Percentiles rank a stretch among this genome's conserved stretches.
Evolutionary conservation across 78 protist species (phyloP).

Genomic region (Trichosphaerium sp.): DNA sequence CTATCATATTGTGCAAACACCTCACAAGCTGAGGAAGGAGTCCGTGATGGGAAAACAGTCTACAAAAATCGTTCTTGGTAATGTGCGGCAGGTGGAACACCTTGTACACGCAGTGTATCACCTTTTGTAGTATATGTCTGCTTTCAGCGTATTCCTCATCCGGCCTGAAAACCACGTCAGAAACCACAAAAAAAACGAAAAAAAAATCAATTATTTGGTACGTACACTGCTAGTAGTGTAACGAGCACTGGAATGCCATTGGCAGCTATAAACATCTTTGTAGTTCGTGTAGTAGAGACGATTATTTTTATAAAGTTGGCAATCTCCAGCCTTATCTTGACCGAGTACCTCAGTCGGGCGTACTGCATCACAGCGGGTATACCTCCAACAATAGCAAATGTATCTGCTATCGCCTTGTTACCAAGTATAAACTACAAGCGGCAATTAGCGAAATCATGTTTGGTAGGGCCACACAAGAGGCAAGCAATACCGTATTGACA

Average conservation of each 20-base stretch:
- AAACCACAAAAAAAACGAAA: too few relatives aligned
- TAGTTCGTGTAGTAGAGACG: constrained; percentile 39
- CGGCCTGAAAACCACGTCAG: too few relatives aligned
- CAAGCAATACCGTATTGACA: constrained; percentile 36
- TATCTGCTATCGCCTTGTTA: constrained; percentile 62
- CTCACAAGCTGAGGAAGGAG: constrained; percentile 21
- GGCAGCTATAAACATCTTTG: constrained; percentile 79
- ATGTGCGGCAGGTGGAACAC: constrained; percentile 67
- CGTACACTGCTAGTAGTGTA: constrained; percentile 32
- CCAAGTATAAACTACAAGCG: constrained; percentile 53
- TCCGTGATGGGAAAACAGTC: constrained; percentile 51
- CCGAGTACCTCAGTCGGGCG: constrained; percentile 17
- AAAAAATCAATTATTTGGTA: too few relatives aligned
- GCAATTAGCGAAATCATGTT: not conserved
- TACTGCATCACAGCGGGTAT: constrained; percentile 61
- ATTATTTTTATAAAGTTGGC: constrained; percentile 55
- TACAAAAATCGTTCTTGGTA: constrained; percentile 77
- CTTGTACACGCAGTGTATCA: constrained; percentile 51
- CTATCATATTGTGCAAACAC: constrained; percentile 13
- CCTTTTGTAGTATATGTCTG: constrained; percentile 25
- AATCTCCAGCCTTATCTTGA: constrained; percentile 42
- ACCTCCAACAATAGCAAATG: constrained; percentile 69
- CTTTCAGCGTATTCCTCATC: constrained; percentile 16
- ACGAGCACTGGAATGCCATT: constrained; percentile 73
- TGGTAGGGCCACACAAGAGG: too few relatives aligned